Evolutionary conservation across 169 alveolate species (phyloP), one percentile per base, ranked within the genome.

Genomic region (Neospora caninum): DNA sequence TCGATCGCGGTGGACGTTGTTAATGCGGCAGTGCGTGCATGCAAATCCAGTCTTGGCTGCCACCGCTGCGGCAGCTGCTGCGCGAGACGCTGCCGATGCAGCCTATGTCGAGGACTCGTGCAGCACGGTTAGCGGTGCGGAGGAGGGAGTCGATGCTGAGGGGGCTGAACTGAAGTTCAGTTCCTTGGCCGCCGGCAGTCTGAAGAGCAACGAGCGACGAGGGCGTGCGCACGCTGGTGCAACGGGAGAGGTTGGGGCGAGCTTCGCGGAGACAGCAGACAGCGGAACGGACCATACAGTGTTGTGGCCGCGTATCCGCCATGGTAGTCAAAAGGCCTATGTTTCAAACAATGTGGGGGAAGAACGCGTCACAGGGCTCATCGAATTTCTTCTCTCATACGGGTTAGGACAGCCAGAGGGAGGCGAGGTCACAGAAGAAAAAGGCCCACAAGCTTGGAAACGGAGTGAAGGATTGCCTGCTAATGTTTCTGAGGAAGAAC

Each of bases 21-120:
- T 82, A 67, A 2, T 82, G 36, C 89, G 89, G 4, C 89, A 82
- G 89, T 82, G 89, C 41, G 22, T 82, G 89, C 89, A 82, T 82
- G 89, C 89, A 49, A 78, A 78, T n/a, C 49, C 86, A 16, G 67
- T 34, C 34, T 2, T 22, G 88, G 54, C 88, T 10, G 88, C 88
- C 27, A 45, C n/a, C 31, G 89, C 58, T 4, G 89, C 89, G 45
- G 27, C 20, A 38, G 13, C 7, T 22, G 67, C 89, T 0, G 18
- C 89, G 4, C 67, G 64, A 22, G 38, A 31, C 34, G 36, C 67
- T 49, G 89, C 67, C 0, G 89, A 38, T 41, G 89, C 89, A 6
- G 89, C 89, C 54, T 38, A 25, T 7, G 38, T 29, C 20, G 64
- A 49, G 18, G 49, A 31, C 43, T 1, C n/a, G 39, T 13, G 27